These are phyloP conservation scores for Zygosaccharomyces sapae DNA, from an alignment of 1,139 yeast genomes.

Conservation along the genomic window DNA sequence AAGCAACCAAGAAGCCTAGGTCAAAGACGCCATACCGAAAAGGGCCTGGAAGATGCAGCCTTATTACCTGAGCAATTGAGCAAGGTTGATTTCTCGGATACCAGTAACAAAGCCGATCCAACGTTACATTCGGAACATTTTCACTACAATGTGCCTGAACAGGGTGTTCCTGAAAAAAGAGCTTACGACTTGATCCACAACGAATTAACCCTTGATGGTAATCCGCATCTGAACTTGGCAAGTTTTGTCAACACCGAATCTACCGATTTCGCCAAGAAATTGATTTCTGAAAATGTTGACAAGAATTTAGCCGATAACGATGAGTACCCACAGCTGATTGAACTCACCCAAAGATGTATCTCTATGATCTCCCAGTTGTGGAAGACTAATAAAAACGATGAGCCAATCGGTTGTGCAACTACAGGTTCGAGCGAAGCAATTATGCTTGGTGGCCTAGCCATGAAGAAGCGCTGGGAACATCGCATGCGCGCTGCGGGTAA, in stretches of 20 bases:
- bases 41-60: constrained; percentile 19
- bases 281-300: constrained; percentile 66
- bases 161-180: constrained; percentile 49
- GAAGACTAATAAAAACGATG: constrained; percentile 43
- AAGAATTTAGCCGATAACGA: constrained; percentile 91
- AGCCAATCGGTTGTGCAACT: constrained; percentile 81
- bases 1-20: constrained; percentile 15
- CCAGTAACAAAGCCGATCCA: constrained; percentile 1
- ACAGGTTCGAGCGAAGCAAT: constrained; percentile 94
- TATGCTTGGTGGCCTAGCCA: constrained; percentile 87
- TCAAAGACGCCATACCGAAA: constrained; percentile 6
- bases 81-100: constrained; percentile 9
- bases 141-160: constrained; percentile 49
- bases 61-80: constrained; percentile 20
- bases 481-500: constrained; percentile 57
- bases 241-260: constrained; percentile 80
- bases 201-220: constrained; percentile 78
- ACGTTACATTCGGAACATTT: background rate
- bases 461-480: constrained; percentile 85
- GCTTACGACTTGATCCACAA: constrained; percentile 65
- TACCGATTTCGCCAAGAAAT: constrained; percentile 47
- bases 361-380: constrained; percentile 75
- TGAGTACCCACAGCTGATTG: constrained; percentile 84
- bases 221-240: constrained; percentile 78
- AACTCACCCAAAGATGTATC: constrained; percentile 75